Conservation (phyloP, 2,329 filamentous ascomycete genomes). For the Fusarium sp. region DNA sequence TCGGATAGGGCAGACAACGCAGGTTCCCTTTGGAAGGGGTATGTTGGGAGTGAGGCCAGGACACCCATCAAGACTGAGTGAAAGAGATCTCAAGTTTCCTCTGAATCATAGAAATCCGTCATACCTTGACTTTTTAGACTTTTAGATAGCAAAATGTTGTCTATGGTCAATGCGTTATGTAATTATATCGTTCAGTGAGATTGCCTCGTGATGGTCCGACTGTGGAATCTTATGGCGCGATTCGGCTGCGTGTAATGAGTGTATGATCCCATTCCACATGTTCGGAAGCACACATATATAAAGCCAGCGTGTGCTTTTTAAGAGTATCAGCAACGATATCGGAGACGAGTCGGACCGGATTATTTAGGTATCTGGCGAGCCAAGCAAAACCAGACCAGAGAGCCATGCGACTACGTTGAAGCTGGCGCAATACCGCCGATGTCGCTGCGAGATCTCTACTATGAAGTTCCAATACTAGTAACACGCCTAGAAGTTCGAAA, state of each 20-base stretch:
- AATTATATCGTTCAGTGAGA: constrained; percentile 1
- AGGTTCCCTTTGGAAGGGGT: constrained; percentile 45
- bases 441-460: too few species aligned
- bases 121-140: constrained; percentile 30
- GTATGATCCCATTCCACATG: background rate
- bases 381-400: too few species aligned
- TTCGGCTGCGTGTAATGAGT: background rate
- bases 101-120: constrained; percentile 32
- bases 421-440: too few species aligned
- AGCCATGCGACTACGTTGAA: too few species aligned
- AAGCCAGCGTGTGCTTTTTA: background rate
- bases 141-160: constrained; percentile 3
- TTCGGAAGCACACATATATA: background rate
- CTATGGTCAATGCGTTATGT: background rate
- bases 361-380: too few species aligned
- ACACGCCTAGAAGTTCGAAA: too few species aligned
- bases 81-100: constrained; percentile 40
- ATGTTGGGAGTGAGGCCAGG: constrained; percentile 48
- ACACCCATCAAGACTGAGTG: constrained; percentile 31
- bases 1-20: constrained; percentile 43
- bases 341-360: too few species aligned
- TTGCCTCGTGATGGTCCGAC: background rate
- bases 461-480: too few species aligned
- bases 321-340: background rate
- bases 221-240: background rate